Conservation (phyloP, 1,284 basidiomycete species). For the Rhodotorula sp. region DNA sequence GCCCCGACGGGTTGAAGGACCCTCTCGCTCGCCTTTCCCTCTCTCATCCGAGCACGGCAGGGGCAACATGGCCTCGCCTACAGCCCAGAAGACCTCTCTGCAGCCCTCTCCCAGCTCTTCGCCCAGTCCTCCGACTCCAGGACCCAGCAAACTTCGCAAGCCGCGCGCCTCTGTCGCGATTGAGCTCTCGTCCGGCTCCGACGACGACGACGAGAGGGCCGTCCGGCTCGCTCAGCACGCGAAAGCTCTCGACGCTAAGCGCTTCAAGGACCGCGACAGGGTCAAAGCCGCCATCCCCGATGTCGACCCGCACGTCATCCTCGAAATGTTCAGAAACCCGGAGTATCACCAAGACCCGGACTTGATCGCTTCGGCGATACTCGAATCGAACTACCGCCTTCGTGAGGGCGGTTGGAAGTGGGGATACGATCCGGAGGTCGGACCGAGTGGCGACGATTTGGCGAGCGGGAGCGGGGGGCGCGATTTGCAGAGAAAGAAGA, state of each 20-base stretch:
- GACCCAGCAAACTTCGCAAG: background rate
- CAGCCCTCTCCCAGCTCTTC: background rate
- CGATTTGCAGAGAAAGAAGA: too few species aligned
- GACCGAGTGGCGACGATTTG: background rate
- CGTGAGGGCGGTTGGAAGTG: conserved; percentile 1
- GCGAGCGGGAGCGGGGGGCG: too few species aligned
- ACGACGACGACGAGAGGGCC: background rate
- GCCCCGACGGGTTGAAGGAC: too few species aligned
- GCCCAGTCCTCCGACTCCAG: background rate
- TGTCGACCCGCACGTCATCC: background rate
- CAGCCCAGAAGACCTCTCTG: too few species aligned
- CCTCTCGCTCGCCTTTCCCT: too few species aligned
- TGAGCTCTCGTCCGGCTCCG: conserved; percentile 5
- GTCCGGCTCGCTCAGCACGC: background rate
- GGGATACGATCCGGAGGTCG: background rate
- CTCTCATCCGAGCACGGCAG: too few species aligned
- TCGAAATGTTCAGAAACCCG: background rate
- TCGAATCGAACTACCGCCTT: conserved; percentile 6
- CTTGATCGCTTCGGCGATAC: background rate
- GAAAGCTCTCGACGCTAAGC: too few species aligned
- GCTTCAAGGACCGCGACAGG: background rate
- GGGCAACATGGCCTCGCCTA: too few species aligned
- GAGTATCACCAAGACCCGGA: background rate
- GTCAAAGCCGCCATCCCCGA: background rate
- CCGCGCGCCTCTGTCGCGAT: background rate